These are phyloP conservation scores for Incumbomyces delicatus DNA, from an alignment of 2,329 filamentous ascomycete genomes.

Conservation along the genomic window DNA sequence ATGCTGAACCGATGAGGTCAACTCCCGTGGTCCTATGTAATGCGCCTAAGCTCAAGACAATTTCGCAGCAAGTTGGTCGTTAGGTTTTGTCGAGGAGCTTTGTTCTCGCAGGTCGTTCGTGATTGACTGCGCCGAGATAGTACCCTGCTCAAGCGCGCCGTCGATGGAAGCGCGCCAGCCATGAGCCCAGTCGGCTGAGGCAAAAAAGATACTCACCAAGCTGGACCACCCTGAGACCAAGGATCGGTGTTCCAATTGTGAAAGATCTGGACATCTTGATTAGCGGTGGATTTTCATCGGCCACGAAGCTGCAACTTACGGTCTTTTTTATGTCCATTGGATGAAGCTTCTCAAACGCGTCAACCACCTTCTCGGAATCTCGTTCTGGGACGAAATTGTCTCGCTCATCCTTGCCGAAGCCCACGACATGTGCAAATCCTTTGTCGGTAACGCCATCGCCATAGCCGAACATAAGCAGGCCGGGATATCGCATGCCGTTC, in stretches of 20 bases:
- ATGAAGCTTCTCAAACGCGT: slow-evolving; percentile 6
- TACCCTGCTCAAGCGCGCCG: slow-evolving; percentile 22
- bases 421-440: slow-evolving; percentile 39
- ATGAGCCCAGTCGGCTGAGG: slow-evolving; percentile 15
- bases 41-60: neutral
- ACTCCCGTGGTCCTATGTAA: too few species aligned
- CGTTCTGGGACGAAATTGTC: slow-evolving; percentile 3
- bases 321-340: slow-evolving; percentile 10
- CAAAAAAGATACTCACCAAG: too few species aligned
- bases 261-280: slow-evolving; percentile 27
- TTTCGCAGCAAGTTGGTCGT: neutral
- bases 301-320: neutral
- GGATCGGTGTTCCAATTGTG: slow-evolving; percentile 41
- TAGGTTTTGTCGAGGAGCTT: neutral
- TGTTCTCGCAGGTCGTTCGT: neutral
- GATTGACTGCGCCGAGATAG: neutral
- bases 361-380: slow-evolving; percentile 1
- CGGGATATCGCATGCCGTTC: slow-evolving; percentile 11
- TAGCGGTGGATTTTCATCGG: neutral
- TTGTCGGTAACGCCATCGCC: slow-evolving; percentile 26
- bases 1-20: too few species aligned
- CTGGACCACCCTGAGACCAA: neutral
- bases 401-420: slow-evolving; percentile 27
- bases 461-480: slow-evolving; percentile 22
- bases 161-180: slow-evolving; percentile 25